Base-by-base conservation (phyloP, 225 moss, liverwort and hornwort genomes). In the Sphagnum contortum region DNA sequence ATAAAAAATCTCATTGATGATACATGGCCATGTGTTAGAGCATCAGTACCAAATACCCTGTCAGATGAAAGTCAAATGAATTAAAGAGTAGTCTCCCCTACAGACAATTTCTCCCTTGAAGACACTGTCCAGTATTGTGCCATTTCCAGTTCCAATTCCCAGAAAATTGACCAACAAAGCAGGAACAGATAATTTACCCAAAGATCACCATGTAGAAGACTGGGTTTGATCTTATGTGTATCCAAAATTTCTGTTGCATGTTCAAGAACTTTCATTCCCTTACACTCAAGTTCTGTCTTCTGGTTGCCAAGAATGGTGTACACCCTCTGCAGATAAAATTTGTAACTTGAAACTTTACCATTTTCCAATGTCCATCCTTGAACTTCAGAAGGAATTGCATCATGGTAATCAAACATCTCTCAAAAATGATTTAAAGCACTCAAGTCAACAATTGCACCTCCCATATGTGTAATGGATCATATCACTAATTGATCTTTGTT, bases 191-290 rank as follows among this genome's bases (percentile, higher is more conserved):
- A 8, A 45, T 49, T 71, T 71, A 91, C 85, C 91, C 91, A 91
- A 51, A 91, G 91, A 74, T 91, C 91, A 48, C 91, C 91, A 64
- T 88, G 91, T 63, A 91, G 88, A 62, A 88, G 60, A 65, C 88
- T 91, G 8, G 88, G 88, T 64, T 82, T 76, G 13, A 77, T 75
- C 29, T 76, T 64, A 72, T 82, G 70, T 14, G 71, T 59, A 71
- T 82, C 66, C 4, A 91, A 70, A 62, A 91, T 58, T 8, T 66
- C 13, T 13, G 57, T 57, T 58, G 88, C 80, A 70, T 64, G 86
- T 65, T 83, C 80, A 50, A 91, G 71, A 55, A 88, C 76, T 68
- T 68, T 70, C 54, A 66, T 71, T 61, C 86, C 80, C 64, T 88
- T 86, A 46, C 60, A 74, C 66, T 70, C 75, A 3, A 91, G 67